phyloP scores from a whole-genome alignment of 202 grass and related monocot species.

The Schoenoplectus triqueter region DNA sequence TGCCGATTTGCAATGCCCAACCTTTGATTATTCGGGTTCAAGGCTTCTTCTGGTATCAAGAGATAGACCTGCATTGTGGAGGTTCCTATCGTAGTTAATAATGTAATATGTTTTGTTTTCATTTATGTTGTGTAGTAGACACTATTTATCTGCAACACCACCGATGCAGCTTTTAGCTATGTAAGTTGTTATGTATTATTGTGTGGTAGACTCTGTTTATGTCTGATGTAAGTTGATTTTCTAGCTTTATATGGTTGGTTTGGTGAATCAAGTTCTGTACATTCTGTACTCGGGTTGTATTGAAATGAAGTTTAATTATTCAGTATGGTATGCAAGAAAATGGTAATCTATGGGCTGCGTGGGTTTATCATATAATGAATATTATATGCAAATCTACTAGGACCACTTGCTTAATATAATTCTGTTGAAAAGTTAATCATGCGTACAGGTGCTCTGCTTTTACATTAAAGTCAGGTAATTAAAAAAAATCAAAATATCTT shows the following conservation, averaged over 20 bases:
- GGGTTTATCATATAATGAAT: background rate
- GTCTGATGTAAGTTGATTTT: constrained; percentile 29
- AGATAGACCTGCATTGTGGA: constrained; percentile 85
- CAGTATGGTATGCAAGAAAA: constrained; percentile 26
- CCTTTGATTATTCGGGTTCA: constrained; percentile 86
- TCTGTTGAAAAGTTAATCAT: constrained; percentile 13
- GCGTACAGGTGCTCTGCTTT: background rate
- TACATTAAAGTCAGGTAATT: background rate
- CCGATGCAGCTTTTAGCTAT: constrained; percentile 12
- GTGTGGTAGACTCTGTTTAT: constrained; percentile 31
- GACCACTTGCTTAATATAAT: constrained; percentile 33
- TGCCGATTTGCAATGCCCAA: constrained; percentile 72
- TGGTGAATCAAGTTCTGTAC: constrained; percentile 26
- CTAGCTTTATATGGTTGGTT: constrained; percentile 30
- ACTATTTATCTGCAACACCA: constrained; percentile 41
- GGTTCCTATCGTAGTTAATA: constrained; percentile 66
- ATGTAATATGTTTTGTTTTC: constrained; percentile 31
- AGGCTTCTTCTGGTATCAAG: constrained; percentile 87
- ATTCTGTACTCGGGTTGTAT: background rate
- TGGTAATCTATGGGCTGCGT: background rate
- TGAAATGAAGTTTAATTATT: background rate
- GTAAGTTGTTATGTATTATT: constrained; percentile 34
- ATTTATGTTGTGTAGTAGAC: constrained; percentile 52
- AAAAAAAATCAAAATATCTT: constrained; percentile 18
- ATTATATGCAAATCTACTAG: constrained; percentile 36